Conservation (phyloP, 106 monocot species). For the Platanthera guangdongensis region DNA sequence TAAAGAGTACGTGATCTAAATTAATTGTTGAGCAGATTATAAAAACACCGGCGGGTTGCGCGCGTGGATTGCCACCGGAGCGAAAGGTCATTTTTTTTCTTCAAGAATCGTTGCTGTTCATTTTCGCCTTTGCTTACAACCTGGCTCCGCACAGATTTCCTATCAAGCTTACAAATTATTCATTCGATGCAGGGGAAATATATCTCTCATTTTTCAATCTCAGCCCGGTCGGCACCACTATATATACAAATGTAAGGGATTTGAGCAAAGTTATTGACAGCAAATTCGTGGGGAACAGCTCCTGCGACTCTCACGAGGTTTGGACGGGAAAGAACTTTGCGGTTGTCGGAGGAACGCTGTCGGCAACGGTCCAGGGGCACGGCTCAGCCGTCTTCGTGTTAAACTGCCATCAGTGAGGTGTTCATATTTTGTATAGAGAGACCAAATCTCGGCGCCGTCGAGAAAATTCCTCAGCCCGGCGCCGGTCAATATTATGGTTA, state of each 20-base stretch:
- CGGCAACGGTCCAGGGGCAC: conserved; percentile 36
- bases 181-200: conserved; percentile 42
- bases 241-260: conserved; percentile 40
- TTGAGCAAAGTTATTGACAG: conserved; percentile 20
- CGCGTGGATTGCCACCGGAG: conserved; percentile 82
- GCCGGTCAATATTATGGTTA: too few relatives aligned
- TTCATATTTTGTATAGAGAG: too few relatives aligned
- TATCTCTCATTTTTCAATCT: conserved; percentile 89
- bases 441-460: too few relatives aligned
- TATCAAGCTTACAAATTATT: not conserved
- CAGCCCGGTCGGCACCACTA: conserved; percentile 12
- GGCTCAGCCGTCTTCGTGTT: conserved; percentile 55
- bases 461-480: too few relatives aligned
- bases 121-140: not conserved
- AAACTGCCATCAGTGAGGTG: conserved; percentile 12
- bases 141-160: too few relatives aligned
- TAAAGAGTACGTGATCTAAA: not conserved
- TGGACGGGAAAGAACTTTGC: conserved; percentile 47
- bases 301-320: conserved; percentile 54
- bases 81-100: conserved; percentile 39
- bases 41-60: conserved; percentile 24
- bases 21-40: conserved; percentile 39
- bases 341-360: conserved; percentile 17
- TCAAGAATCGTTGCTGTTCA: not conserved
- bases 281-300: conserved; percentile 5